Evolutionary conservation across 164 flowering plant genomes (phyloP).

Genomic region (Stephania cephalantha): DNA sequence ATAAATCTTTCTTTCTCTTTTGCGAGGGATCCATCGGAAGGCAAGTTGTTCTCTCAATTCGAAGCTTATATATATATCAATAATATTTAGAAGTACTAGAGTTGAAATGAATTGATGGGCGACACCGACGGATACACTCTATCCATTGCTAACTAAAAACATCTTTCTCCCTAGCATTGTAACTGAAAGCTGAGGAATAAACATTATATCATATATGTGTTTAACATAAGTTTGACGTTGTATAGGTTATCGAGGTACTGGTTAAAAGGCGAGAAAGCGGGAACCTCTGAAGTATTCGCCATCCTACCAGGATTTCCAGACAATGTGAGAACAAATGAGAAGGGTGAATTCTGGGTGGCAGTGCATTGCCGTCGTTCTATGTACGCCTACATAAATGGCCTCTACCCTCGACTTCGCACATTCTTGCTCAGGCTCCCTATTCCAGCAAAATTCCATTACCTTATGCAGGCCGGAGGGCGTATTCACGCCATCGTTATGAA

Average conservation of each 20-base stretch:
- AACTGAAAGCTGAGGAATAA: too few relatives aligned
- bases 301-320: constrained; percentile 20
- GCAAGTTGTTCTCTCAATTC: constrained; percentile 19
- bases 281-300: constrained; percentile 16
- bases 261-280: constrained; percentile 21
- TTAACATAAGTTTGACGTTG: not conserved
- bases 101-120: too few relatives aligned
- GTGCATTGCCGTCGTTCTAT: constrained; percentile 49
- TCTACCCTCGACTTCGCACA: constrained; percentile 47
- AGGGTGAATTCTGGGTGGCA: constrained; percentile 94
- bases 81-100: not conserved
- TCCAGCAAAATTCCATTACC: constrained; percentile 41
- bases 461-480: constrained; percentile 51
- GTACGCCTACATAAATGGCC: constrained; percentile 26
- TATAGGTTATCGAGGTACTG: constrained; percentile 38
- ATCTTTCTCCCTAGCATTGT: too few relatives aligned
- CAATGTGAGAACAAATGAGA: constrained; percentile 59
- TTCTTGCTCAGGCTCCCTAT: constrained; percentile 69
- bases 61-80: not conserved
- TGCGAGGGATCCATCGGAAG: constrained; percentile 67
- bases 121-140: too few relatives aligned
- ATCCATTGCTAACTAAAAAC: too few relatives aligned
- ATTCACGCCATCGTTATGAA: constrained; percentile 28
- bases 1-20: constrained; percentile 61
- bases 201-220: not conserved